Base-by-base conservation (phyloP, 176 grass and related monocot genomes). In the Triticum urartu region DNA sequence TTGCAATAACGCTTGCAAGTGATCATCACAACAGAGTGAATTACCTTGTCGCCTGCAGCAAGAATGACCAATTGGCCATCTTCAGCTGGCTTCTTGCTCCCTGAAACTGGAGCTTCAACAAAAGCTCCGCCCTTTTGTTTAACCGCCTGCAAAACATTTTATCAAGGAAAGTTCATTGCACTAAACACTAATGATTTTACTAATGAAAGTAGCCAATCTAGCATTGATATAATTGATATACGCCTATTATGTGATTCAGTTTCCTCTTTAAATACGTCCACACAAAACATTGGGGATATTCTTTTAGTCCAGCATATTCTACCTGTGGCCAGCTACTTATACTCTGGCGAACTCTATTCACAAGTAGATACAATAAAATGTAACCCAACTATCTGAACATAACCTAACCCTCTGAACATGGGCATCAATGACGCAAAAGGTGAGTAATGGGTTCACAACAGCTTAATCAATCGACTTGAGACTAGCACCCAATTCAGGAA, bases 71-170 rank as follows among this genome's bases (percentile, higher is more conserved):
- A 90, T 40, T 99, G 97, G 40, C 97, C 97, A 87, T 99, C 97
- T 99, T 99, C 97, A 64, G 97, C 97, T 67, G 94, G 97, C 68
- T 99, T 96, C 77, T 99, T 99, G 86, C 97, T 99, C 74, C 97
- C 97, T 77, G 97, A 99, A 85, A 99, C 97, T 68, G 94, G 94
- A 86, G 92, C 97, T 93, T 99, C 97, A 75, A 99, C 71, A 74
- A 99, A 96, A 82, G 78, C 87, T 60, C 97, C 97, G 2, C 92
- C 97, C 70, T 94, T 99, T 64, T 83, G 77, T 47, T 86, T 90
- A 83, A 99, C 24, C 90, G 85, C 92, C 97, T 96, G 81, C 12
- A 54, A 54, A 80, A 81, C 85, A 86, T 86, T 85, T 91, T 5
- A 70, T 83, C 10, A 59, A 61, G 50, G 20, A 50, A 52, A 75